Percentiles rank a stretch among this genome's conserved stretches.
phyloP scores from a whole-genome alignment of 169 alveolate species.

The Plasmodium yoelii region DNA sequence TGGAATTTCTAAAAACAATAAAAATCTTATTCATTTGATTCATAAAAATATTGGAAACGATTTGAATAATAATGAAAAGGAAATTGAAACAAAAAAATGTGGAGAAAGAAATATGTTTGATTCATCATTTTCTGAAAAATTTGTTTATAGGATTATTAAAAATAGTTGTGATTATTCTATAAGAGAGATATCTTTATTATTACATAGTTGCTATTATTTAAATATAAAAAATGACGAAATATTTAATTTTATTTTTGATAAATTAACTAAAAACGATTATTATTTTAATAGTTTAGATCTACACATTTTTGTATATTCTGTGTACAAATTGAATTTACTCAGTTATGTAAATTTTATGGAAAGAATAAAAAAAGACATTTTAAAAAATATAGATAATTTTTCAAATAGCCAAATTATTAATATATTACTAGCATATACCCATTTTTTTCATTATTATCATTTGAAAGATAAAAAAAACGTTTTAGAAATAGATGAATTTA shows the following conservation, averaged over 20 bases:
- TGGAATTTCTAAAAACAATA: constrained; percentile 35
- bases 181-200: constrained; percentile 60
- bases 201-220: constrained; percentile 36
- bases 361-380: constrained; percentile 47
- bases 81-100: not conserved
- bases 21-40: constrained; percentile 16
- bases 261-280: constrained; percentile 11
- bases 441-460: constrained; percentile 3
- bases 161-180: constrained; percentile 24
- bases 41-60: constrained; percentile 2
- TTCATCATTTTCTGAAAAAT: constrained; percentile 21
- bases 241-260: constrained; percentile 31
- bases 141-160: constrained; percentile 18
- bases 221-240: constrained; percentile 20
- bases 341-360: constrained; percentile 31
- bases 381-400: constrained; percentile 27
- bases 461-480: not conserved
- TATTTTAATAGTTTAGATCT: constrained; percentile 43
- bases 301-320: constrained; percentile 54
- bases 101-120: no score
- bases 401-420: constrained; percentile 60
- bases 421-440: constrained; percentile 44
- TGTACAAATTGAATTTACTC: constrained; percentile 49
- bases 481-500: constrained; percentile 7
- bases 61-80: not conserved